Evolutionary conservation across 805 yeast species (phyloP).

Genomic region (Cyberlindnera subsufficiens): DNA sequence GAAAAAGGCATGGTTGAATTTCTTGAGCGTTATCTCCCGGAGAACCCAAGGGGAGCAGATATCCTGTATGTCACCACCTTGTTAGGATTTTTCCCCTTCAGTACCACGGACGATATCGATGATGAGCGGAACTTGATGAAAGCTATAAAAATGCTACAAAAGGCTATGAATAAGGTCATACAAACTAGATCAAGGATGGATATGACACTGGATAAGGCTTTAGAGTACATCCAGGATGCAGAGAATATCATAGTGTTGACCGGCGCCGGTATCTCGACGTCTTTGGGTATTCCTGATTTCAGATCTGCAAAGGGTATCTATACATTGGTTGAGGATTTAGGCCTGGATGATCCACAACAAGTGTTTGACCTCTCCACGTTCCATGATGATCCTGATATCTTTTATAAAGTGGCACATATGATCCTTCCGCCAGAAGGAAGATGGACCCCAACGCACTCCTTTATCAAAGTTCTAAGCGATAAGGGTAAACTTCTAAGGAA

Average conservation of each 20-base stretch:
- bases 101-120: constrained; percentile 27
- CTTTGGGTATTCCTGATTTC: constrained; percentile 88
- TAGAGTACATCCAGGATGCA: constrained; percentile 47
- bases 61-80: constrained; percentile 50
- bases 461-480: constrained; percentile 67
- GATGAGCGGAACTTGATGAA: constrained; percentile 41
- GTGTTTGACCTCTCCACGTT: constrained; percentile 76
- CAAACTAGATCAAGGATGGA: constrained; percentile 48
- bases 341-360: constrained; percentile 83
- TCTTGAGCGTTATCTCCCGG: constrained; percentile 55
- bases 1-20: constrained; percentile 54
- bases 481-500: constrained; percentile 73
- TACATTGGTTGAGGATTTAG: constrained; percentile 57
- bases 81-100: constrained; percentile 48
- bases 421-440: constrained; percentile 67
- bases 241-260: constrained; percentile 67
- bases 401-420: constrained; percentile 82
- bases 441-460: constrained; percentile 76
- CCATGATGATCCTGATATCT: constrained; percentile 68
- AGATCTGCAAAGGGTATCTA: constrained; percentile 86
- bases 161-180: constrained; percentile 59
- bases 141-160: constrained; percentile 47
- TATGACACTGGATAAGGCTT: constrained; percentile 56
- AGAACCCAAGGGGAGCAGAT: constrained; percentile 52
- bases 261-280: constrained; percentile 92